A percentile compares a stretch with the other conserved stretches of the same genome.
These are phyloP conservation scores for Closterium sp. DNA, from an alignment of 139 green algal species.

Conservation along the genomic window DNA sequence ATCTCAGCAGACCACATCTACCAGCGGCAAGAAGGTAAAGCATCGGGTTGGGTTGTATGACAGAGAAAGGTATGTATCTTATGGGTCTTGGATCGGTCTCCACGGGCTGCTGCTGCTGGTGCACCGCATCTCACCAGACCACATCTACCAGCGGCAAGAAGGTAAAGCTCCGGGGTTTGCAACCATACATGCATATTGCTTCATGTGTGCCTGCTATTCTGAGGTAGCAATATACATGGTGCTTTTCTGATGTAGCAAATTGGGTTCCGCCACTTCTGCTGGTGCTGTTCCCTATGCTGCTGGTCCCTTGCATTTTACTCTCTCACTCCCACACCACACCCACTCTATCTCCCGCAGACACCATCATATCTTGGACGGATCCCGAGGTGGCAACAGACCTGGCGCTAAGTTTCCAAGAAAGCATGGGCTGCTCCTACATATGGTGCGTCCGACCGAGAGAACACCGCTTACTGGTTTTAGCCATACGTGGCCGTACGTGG, in stretches of 20 bases:
- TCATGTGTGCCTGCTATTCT: too few species aligned
- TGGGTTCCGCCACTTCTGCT: too few species aligned
- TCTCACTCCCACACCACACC: neutral
- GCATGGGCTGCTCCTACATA: conserved; percentile 78
- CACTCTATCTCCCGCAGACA: conserved; percentile 63
- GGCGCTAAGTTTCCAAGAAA: conserved; percentile 94
- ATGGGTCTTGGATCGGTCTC: too few species aligned
- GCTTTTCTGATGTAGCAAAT: too few species aligned
- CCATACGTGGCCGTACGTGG: too few species aligned
- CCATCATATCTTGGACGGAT: conserved; percentile 97
- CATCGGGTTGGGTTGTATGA: too few species aligned
- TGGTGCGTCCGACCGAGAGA: conserved; percentile 76
- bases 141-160: conserved; percentile 81
- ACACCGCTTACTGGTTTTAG: too few species aligned
- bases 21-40: conserved; percentile 64
- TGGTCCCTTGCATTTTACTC: neutral
- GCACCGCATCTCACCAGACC: conserved; percentile 67
- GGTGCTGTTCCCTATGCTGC: neutral
- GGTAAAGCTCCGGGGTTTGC: too few species aligned
- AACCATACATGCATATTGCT: too few species aligned
- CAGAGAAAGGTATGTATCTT: too few species aligned
- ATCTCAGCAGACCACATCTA: conserved; percentile 83
- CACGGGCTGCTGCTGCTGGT: too few species aligned
- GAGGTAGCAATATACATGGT: too few species aligned
- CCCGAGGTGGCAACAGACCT: conserved; percentile 83